Percentiles rank a stretch among this genome's conserved stretches.
Evolutionary conservation across 2,329 filamentous ascomycete genomes (phyloP).

Genomic region (Colletotrichum sojae): DNA sequence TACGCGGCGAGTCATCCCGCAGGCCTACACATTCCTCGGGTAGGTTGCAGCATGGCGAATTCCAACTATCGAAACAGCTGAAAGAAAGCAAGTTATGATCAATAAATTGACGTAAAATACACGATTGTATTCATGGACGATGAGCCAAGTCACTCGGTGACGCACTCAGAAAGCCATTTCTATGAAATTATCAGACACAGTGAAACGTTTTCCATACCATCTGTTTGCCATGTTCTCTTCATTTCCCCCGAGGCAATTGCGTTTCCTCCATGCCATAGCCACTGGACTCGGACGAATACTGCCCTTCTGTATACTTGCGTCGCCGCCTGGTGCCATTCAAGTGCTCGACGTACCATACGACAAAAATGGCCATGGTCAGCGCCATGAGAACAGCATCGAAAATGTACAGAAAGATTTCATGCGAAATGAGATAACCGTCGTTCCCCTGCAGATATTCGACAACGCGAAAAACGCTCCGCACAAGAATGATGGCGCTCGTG

Average conservation of each 20-base stretch:
- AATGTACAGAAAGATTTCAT: slow-evolving; percentile 58
- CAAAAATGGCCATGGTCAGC: slow-evolving; percentile 51
- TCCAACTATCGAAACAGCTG: too few relatives aligned
- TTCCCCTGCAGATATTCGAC: slow-evolving; percentile 62
- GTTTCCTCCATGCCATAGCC: slow-evolving; percentile 11
- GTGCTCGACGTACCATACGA: slow-evolving; percentile 29
- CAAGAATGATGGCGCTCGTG: slow-evolving; percentile 56
- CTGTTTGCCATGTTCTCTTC: not conserved
- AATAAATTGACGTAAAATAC: too few relatives aligned
- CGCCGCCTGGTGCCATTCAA: slow-evolving; percentile 5
- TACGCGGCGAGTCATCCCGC: too few relatives aligned
- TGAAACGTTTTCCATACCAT: not conserved
- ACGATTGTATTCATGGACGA: too few relatives aligned
- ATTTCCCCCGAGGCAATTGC: slow-evolving; percentile 42
- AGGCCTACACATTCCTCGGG: too few relatives aligned
- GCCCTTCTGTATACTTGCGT: not conserved
- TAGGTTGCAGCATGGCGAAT: too few relatives aligned
- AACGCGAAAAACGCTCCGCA: slow-evolving; percentile 61
- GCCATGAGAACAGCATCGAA: slow-evolving; percentile 60
- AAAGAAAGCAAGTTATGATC: too few relatives aligned
- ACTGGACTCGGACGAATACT: not conserved
- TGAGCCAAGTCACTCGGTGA: too few relatives aligned
- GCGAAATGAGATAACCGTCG: slow-evolving; percentile 54
- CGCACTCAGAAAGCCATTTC: too few relatives aligned
- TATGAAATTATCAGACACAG: too few relatives aligned